phyloP scores from a whole-genome alignment of 495 filamentous ascomycete genomes.

The Penicillium robsamsonii region DNA sequence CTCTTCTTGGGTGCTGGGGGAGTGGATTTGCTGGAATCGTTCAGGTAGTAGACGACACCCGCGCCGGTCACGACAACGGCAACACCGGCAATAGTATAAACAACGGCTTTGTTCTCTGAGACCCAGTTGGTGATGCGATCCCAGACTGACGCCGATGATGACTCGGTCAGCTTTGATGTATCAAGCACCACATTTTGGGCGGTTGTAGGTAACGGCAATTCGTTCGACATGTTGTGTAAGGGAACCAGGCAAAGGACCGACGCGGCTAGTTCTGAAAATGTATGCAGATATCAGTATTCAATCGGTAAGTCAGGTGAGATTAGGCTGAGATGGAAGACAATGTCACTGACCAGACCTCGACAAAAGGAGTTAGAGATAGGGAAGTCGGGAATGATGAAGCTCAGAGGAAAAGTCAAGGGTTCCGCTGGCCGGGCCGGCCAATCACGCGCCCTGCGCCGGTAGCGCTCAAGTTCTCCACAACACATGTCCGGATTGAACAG shows the following conservation, averaged over 20 bases:
- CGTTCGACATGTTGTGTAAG: slow-evolving; percentile 42
- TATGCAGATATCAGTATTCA: slow-evolving; percentile 6
- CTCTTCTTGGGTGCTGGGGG: slow-evolving; percentile 49
- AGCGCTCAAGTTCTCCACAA: slow-evolving; percentile 24
- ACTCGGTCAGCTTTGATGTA: slow-evolving; percentile 47
- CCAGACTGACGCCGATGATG: slow-evolving; percentile 71
- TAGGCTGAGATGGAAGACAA: slow-evolving; percentile 7
- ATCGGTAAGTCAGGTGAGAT: not conserved
- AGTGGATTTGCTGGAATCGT: slow-evolving; percentile 40
- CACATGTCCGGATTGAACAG: slow-evolving; percentile 7
- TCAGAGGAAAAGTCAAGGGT: slow-evolving; percentile 38
- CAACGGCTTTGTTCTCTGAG: slow-evolving; percentile 89
- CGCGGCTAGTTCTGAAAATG: slow-evolving; percentile 21
- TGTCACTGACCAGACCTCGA: slow-evolving; percentile 23
- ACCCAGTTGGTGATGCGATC: slow-evolving; percentile 88
- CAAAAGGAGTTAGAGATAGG: slow-evolving; percentile 31
- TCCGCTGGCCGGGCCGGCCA: slow-evolving; percentile 30
- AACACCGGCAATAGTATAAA: slow-evolving; percentile 93
- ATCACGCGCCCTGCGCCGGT: slow-evolving; percentile 35
- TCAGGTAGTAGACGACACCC: slow-evolving; percentile 87
- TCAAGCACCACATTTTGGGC: slow-evolving; percentile 48
- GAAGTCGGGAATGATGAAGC: slow-evolving; percentile 34
- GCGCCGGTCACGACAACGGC: slow-evolving; percentile 87
- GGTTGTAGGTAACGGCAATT: slow-evolving; percentile 39
- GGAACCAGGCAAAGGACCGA: slow-evolving; percentile 24